Conservation (phyloP, 1,284 basidiomycete species). For the Rhodotorula mucilaginosa region DNA sequence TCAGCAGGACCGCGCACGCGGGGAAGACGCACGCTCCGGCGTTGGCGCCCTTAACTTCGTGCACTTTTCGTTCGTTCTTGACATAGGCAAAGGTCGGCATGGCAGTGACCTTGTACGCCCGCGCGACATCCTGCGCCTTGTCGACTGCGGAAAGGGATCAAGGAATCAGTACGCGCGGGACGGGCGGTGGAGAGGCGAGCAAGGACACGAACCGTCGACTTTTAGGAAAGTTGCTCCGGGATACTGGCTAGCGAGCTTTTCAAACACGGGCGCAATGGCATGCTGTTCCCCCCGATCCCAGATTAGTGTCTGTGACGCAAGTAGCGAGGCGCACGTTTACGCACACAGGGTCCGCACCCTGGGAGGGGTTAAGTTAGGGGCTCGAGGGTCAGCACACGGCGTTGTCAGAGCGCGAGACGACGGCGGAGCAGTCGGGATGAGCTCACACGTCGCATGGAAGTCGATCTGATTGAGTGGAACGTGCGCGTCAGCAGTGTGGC, state of each 20-base stretch:
- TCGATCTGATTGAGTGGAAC: constrained; percentile 17
- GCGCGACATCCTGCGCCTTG: constrained; percentile 17
- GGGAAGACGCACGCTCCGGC: constrained; percentile 10
- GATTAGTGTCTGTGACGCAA: too few species aligned
- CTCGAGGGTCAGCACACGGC: background rate
- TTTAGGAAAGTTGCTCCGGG: constrained; percentile 25
- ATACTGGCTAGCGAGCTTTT: constrained; percentile 22
- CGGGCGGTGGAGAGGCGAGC: background rate
- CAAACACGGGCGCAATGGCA: constrained; percentile 38
- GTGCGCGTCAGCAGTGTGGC: background rate
- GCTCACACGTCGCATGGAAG: constrained; percentile 32
- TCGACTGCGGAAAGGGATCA: constrained; percentile 5
- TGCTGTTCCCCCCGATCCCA: constrained; percentile 7
- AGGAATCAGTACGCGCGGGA: background rate
- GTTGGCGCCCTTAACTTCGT: constrained; percentile 30
- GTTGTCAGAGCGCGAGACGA: background rate
- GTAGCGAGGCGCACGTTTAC: background rate
- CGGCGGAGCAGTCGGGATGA: background rate
- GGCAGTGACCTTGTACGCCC: constrained; percentile 18
- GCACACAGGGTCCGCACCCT: constrained; percentile 37
- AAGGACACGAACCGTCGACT: constrained; percentile 14
- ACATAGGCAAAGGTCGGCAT: constrained; percentile 40
- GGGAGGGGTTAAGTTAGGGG: background rate
- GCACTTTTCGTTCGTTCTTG: constrained; percentile 24
- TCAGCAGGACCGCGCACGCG: too few species aligned